These are phyloP conservation scores for Draba incana DNA, from an alignment of 345 rosid species.

Conservation along the genomic window DNA sequence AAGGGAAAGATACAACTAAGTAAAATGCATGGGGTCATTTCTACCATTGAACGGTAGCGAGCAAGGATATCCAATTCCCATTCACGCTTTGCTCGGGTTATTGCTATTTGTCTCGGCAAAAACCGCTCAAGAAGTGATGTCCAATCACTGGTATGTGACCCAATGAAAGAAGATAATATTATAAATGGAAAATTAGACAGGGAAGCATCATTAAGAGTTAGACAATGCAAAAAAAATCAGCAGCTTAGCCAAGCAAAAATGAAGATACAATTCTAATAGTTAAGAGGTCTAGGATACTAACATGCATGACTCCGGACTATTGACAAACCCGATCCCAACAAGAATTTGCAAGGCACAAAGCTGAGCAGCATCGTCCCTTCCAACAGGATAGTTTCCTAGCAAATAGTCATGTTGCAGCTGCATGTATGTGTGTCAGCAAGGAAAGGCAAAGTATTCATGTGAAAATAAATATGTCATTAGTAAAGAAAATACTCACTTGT, in stretches of 20 bases:
- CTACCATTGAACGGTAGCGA: constrained; percentile 84
- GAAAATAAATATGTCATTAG: neutral
- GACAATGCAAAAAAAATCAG: neutral
- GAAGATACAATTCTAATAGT: constrained; percentile 5
- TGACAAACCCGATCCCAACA: constrained; percentile 87
- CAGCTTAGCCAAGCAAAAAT: constrained; percentile 10
- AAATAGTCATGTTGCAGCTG: constrained; percentile 99
- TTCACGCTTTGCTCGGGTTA: constrained; percentile 90
- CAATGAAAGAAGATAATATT: constrained; percentile 21
- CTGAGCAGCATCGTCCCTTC: constrained; percentile 98
- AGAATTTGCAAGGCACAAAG: constrained; percentile 93
- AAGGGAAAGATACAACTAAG: constrained; percentile 9
- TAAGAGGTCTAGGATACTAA: constrained; percentile 44
- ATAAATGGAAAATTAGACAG: neutral
- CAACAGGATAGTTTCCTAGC: constrained; percentile 96
- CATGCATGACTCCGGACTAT: constrained; percentile 89
- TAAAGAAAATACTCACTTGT: constrained; percentile 63
- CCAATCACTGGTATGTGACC: constrained; percentile 71
- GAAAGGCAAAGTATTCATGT: neutral
- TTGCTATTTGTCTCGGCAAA: constrained; percentile 94
- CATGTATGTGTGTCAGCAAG: constrained; percentile 41
- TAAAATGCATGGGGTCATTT: constrained; percentile 26
- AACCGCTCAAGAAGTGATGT: constrained; percentile 83
- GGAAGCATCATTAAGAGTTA: neutral
- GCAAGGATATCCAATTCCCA: constrained; percentile 96